phyloP scores from a whole-genome alignment of 441 rosid species.

The Breynia disticha region DNA sequence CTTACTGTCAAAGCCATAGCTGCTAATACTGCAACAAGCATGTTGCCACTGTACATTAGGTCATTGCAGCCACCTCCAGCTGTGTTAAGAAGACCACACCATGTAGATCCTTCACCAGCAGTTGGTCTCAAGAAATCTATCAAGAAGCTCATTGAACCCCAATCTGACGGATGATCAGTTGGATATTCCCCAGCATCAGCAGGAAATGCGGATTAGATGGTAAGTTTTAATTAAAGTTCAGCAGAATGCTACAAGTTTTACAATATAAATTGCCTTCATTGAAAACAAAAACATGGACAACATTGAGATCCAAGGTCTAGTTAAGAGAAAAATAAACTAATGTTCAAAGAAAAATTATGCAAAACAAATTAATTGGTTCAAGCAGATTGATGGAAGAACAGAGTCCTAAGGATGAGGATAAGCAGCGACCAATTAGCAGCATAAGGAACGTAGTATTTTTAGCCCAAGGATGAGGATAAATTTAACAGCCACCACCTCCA shows the following conservation, averaged over 20 bases:
- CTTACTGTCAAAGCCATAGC: constrained; percentile 98
- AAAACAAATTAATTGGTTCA: constrained; percentile 1
- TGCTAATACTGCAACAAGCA: constrained; percentile 84
- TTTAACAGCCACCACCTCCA: no score
- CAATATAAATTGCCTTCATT: background rate
- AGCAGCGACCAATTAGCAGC: constrained; percentile 68
- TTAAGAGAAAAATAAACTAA: no score
- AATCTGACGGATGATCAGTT: constrained; percentile 57
- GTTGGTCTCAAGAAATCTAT: constrained; percentile 73
- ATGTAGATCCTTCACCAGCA: constrained; percentile 51
- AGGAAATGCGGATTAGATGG: constrained; percentile 16
- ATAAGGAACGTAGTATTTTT: constrained; percentile 76
- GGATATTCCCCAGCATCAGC: constrained; percentile 35
- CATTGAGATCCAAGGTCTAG: background rate
- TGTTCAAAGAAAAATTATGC: background rate
- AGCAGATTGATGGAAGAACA: background rate
- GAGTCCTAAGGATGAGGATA: constrained; percentile 54
- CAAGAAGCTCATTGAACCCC: constrained; percentile 83
- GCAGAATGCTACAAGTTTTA: background rate
- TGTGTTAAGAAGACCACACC: constrained; percentile 62
- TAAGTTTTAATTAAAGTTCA: background rate
- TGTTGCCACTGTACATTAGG: constrained; percentile 86
- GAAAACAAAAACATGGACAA: background rate
- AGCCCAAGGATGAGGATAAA: constrained; percentile 82
- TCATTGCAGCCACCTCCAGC: constrained; percentile 99